Base-by-base conservation (phyloP, 805 yeast species). In the Yarrowia deformans region DNA sequence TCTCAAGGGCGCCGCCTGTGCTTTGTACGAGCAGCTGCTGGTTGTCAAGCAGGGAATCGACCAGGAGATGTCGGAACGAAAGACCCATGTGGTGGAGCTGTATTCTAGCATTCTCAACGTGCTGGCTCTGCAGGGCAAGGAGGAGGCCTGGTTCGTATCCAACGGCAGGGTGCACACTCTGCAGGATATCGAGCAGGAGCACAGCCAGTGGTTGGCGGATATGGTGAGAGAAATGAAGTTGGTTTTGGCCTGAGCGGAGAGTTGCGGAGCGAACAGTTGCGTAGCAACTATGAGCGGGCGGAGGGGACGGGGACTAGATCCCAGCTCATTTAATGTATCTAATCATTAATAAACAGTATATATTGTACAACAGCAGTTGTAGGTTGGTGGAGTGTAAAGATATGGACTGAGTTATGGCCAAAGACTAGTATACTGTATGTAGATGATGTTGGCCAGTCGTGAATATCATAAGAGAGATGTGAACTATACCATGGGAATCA, bases 1-100 rank as follows among this genome's bases (percentile, higher is more conserved):
- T 73, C 81, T 75, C 68, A 70, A 70, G 16, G 77, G 74, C 8
- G 77, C 77, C 4, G 76, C 77, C 8, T 68, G 63, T 39, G 73
- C 72, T 10, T 32, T 75, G 12, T 75, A 75, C 50, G 67, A 66
- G 55, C 71, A 73, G 46, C n/a, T 63, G 37, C 29, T 48, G 29
- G 5, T 10, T 1, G 40, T 48, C 39, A 63, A 63, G 48, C 19
- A 39, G 32, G 48, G 32, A 2, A 12, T 49, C 10, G 40, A 63
- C 8, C 9, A 19, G 37, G 19, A 39, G 2, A 48, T 40, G 48
- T 23, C 39, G 1, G 68, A 63, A 48, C 48, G 23, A 32, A 48
- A 48, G 48, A 37, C 56, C 3, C 32, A 63, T 14, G 48, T 63
- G 12, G 46, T 34, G 8, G 68, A 63, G 39, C 48, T 63, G 9